phyloP scores from a whole-genome alignment of 1,139 yeast species.

The Yueomyces sp. region DNA sequence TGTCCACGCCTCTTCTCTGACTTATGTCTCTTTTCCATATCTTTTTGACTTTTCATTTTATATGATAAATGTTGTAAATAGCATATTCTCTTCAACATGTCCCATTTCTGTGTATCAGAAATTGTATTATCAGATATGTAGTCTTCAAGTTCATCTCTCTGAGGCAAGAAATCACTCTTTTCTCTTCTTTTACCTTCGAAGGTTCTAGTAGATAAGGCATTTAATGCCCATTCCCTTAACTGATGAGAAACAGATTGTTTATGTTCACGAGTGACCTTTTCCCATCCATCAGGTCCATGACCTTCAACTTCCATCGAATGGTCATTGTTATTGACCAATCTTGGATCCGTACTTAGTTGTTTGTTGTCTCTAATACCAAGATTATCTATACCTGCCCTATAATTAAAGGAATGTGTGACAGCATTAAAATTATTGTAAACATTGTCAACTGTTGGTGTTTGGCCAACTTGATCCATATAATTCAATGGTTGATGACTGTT shows the following conservation, averaged over 20 bases:
- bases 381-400: slow-evolving; percentile 81
- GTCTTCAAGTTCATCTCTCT: slow-evolving; percentile 39
- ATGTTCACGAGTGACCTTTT: slow-evolving; percentile 31
- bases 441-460: background rate
- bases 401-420: slow-evolving; percentile 55
- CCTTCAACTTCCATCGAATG: slow-evolving; percentile 73
- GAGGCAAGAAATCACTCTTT: slow-evolving; percentile 37
- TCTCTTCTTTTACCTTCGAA: slow-evolving; percentile 23
- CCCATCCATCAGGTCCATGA: slow-evolving; percentile 53
- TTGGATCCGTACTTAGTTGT: slow-evolving; percentile 64
- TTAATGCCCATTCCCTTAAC: slow-evolving; percentile 41
- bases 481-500: slow-evolving; percentile 3
- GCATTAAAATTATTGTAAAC: background rate
- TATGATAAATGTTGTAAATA: slow-evolving; percentile 55
- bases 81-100: slow-evolving; percentile 52
- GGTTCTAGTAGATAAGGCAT: slow-evolving; percentile 26
- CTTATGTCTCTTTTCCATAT: slow-evolving; percentile 1
- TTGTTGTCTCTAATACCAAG: slow-evolving; percentile 76
- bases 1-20: slow-evolving; percentile 1
- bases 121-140: slow-evolving; percentile 39
- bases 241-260: slow-evolving; percentile 43
- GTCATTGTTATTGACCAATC: slow-evolving; percentile 53
- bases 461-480: background rate
- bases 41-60: slow-evolving; percentile 23
- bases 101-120: slow-evolving; percentile 33